Evolutionary conservation across 768 basidiomycete genomes (phyloP).

Genomic region (Butyriboletus loyo): DNA sequence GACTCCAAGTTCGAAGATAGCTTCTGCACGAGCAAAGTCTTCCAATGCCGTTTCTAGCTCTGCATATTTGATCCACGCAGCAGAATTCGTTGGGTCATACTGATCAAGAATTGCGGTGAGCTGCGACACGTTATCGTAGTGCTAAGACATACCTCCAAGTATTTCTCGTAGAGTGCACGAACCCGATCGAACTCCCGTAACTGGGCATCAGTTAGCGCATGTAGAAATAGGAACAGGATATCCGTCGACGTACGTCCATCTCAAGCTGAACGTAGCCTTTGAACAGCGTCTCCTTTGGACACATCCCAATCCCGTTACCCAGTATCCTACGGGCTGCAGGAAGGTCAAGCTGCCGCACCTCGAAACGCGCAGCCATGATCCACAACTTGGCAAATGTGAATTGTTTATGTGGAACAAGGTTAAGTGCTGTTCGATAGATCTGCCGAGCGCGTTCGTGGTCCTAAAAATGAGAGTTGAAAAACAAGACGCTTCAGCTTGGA

Average conservation of each 20-base stretch:
- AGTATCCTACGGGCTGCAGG: constrained; percentile 84
- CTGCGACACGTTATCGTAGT: not conserved
- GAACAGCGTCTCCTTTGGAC: constrained; percentile 92
- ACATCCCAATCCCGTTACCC: constrained; percentile 91
- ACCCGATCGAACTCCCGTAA: constrained; percentile 95
- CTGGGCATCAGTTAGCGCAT: constrained; percentile 34
- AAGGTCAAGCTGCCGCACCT: constrained; percentile 80
- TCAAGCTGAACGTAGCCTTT: constrained; percentile 95
- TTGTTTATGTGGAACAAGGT: constrained; percentile 90
- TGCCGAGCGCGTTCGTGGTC: constrained; percentile 84
- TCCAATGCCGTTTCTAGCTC: constrained; percentile 86
- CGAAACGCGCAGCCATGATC: constrained; percentile 90
- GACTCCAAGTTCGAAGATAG: constrained; percentile 90
- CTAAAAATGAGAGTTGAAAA: constrained; percentile 35
- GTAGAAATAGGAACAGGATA: not conserved
- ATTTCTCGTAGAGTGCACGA: constrained; percentile 89
- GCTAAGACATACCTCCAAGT: constrained; percentile 65
- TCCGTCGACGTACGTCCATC: constrained; percentile 60
- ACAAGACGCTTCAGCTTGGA: not conserved
- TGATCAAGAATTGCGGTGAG: constrained; percentile 21
- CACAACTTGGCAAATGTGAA: constrained; percentile 99
- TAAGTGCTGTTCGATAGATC: constrained; percentile 87
- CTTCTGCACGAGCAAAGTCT: constrained; percentile 85
- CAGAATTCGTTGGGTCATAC: constrained; percentile 88
- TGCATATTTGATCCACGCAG: constrained; percentile 96